Percentiles rank a stretch among this genome's conserved stretches.
phyloP scores from a whole-genome alignment of 1,139 yeast genomes.

The Suhomyces yuchorum region DNA sequence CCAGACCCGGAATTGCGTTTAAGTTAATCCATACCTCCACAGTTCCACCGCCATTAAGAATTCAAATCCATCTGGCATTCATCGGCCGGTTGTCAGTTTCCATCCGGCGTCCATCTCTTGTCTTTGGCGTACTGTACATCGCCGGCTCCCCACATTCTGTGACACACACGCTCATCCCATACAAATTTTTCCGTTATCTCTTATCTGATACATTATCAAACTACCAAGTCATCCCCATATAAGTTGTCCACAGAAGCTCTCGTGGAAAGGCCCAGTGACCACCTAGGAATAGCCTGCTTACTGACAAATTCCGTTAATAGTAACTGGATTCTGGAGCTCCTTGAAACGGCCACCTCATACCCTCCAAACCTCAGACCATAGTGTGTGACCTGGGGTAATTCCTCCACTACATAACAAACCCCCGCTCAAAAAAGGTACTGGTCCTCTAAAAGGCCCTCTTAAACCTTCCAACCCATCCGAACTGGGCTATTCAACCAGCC shows the following conservation, averaged over 20 bases:
- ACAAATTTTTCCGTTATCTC: conserved; percentile 5
- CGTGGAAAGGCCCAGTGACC: neutral
- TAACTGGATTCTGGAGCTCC: neutral
- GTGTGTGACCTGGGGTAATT: neutral
- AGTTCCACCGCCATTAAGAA: neutral
- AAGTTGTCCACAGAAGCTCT: neutral
- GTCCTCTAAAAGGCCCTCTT: neutral
- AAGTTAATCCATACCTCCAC: neutral
- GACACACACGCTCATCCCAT: conserved; percentile 3
- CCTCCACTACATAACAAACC: neutral
- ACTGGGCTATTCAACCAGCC: conserved; percentile 7
- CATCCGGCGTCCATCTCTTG: neutral
- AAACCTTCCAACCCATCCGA: neutral
- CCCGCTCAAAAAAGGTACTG: neutral
- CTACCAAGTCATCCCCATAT: neutral
- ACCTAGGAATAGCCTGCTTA: neutral
- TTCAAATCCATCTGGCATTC: neutral
- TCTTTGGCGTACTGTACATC: neutral
- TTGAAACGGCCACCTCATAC: neutral
- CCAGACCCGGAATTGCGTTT: neutral
- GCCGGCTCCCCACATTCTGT: neutral
- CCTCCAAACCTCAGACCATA: neutral
- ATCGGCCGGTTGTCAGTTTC: neutral
- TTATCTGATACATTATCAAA: neutral
- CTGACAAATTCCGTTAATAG: neutral